Percentiles rank a stretch among this genome's conserved stretches.
phyloP scores from a whole-genome alignment of 108 stramenopile species.

The Nitzschia sp. region DNA sequence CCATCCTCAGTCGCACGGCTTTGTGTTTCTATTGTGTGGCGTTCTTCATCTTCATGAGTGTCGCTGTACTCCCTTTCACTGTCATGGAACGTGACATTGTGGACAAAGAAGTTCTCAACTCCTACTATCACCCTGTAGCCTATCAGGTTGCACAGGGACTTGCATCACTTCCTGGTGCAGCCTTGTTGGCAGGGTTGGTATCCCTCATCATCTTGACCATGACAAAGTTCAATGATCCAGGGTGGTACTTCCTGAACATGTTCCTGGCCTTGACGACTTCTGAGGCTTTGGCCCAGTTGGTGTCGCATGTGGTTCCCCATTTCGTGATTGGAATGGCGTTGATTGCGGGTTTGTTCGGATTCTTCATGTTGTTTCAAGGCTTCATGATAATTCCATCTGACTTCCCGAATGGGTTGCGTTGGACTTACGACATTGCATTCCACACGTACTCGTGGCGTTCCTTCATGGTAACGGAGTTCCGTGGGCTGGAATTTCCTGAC shows the following conservation, averaged over 20 bases:
- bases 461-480: conserved; percentile 65
- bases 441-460: conserved; percentile 59
- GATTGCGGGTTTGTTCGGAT: conserved; percentile 54
- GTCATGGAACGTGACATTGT: conserved; percentile 60
- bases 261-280: conserved; percentile 48
- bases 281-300: conserved; percentile 56
- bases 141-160: conserved; percentile 51
- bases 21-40: conserved; percentile 62
- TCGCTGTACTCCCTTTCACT: conserved; percentile 60
- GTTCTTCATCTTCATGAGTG: conserved; percentile 70
- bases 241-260: conserved; percentile 53
- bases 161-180: conserved; percentile 44
- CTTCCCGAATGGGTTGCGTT: conserved; percentile 52
- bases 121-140: conserved; percentile 51
- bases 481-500: conserved; percentile 11
- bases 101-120: conserved; percentile 63
- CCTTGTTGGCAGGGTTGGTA: conserved; percentile 41
- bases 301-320: conserved; percentile 58
- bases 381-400: conserved; percentile 63
- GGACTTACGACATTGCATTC: conserved; percentile 56
- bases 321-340: conserved; percentile 64
- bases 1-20: conserved; percentile 42
- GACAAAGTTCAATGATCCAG: conserved; percentile 45
- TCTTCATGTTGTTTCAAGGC: conserved; percentile 58
- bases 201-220: conserved; percentile 51